phyloP scores from a whole-genome alignment of 352 stramenopile species.

The Hyaloperonospora brassicae region DNA sequence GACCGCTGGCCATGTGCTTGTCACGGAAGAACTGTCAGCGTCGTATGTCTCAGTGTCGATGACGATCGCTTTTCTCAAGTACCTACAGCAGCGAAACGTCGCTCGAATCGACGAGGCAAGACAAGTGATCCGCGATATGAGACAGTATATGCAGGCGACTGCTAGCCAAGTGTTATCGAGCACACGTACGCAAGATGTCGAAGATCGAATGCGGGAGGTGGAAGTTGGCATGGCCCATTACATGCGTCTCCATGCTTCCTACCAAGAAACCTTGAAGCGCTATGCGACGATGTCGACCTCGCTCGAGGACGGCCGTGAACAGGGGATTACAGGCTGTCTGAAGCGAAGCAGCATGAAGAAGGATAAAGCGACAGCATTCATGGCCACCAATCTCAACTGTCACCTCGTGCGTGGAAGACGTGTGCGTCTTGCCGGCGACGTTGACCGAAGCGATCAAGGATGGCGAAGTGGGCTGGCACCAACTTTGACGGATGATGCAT shows the following conservation, averaged over 20 bases:
- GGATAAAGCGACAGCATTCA: constrained; percentile 75
- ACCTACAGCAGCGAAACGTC: constrained; percentile 63
- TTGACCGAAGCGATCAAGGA: constrained; percentile 18
- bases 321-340: constrained; percentile 72
- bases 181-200: constrained; percentile 17
- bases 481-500: constrained; percentile 27
- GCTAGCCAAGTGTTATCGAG: constrained; percentile 8
- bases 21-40: constrained; percentile 73
- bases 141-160: constrained; percentile 38
- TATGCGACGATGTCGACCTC: constrained; percentile 58
- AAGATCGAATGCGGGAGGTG: constrained; percentile 43
- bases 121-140: constrained; percentile 44
- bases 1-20: constrained; percentile 60
- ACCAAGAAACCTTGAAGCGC: constrained; percentile 60
- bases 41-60: constrained; percentile 81
- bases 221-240: constrained; percentile 55
- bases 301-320: constrained; percentile 68
- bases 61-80: constrained; percentile 68
- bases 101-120: constrained; percentile 50
- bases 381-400: constrained; percentile 81
- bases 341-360: constrained; percentile 86
- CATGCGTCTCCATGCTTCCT: constrained; percentile 47
- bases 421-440: constrained; percentile 37
- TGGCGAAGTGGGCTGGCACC: constrained; percentile 22
- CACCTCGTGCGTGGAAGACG: constrained; percentile 65